Conservation (phyloP, 1,284 basidiomycete species). For the Sanghuangporus baumii region DNA sequence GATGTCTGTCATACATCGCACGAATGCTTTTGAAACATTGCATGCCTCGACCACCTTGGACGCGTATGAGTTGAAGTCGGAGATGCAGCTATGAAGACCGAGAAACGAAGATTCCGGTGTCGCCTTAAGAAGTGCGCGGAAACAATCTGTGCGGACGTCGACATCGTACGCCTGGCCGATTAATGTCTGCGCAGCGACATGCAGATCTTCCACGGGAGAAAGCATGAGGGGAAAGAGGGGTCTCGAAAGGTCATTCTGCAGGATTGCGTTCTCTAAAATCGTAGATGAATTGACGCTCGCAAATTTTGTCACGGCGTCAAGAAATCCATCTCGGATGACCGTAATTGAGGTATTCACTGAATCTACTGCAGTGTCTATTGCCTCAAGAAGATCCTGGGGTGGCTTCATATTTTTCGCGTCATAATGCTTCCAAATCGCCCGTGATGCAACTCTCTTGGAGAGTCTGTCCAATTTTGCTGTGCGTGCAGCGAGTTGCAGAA, state of each 20-base stretch:
- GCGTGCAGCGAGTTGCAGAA: constrained; percentile 53
- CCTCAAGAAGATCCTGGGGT: constrained; percentile 11
- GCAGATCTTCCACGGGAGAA: constrained; percentile 73
- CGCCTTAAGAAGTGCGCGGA: constrained; percentile 68
- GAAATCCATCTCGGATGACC: constrained; percentile 56
- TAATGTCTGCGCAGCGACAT: constrained; percentile 67
- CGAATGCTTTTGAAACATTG: constrained; percentile 79
- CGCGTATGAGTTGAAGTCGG: constrained; percentile 60
- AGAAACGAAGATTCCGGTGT: constrained; percentile 60
- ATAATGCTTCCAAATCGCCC: constrained; percentile 30
- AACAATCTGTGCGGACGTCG: constrained; percentile 81
- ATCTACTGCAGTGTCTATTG: constrained; percentile 30
- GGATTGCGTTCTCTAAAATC: constrained; percentile 47
- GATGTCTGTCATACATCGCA: constrained; percentile 86
- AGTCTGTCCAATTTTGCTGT: constrained; percentile 66
- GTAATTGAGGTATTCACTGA: constrained; percentile 55
- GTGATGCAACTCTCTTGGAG: constrained; percentile 42
- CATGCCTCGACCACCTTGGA: constrained; percentile 75
- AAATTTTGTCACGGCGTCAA: constrained; percentile 54
- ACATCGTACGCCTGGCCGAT: constrained; percentile 81
- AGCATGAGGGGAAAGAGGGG: constrained; percentile 65
- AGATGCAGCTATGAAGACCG: constrained; percentile 64
- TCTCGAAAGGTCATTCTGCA: constrained; percentile 45
- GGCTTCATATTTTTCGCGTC: constrained; percentile 18
- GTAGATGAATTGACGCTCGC: constrained; percentile 51